These are phyloP conservation scores for Tricharina praecox DNA, from an alignment of 495 filamentous ascomycete species.

Conservation along the genomic window DNA sequence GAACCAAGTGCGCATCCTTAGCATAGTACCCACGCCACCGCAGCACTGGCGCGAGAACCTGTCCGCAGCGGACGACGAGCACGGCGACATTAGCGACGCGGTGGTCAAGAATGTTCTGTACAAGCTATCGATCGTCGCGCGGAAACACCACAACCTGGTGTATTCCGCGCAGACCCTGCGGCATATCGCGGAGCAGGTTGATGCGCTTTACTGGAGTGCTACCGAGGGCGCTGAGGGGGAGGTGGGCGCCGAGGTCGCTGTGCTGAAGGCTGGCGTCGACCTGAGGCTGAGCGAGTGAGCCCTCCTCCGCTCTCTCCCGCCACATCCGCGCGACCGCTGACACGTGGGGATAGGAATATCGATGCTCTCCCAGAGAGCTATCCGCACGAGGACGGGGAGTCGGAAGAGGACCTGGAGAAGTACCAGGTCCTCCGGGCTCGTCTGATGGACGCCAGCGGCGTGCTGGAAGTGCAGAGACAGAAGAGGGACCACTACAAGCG, in stretches of 20 bases:
- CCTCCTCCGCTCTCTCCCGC: background rate
- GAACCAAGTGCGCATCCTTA: constrained; percentile 45
- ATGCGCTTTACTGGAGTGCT: constrained; percentile 49
- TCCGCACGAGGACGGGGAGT: constrained; percentile 8
- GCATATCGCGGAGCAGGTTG: constrained; percentile 70
- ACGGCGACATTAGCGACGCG: constrained; percentile 36
- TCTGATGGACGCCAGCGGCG: constrained; percentile 8
- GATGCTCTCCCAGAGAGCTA: constrained; percentile 19
- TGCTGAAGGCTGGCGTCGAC: constrained; percentile 29
- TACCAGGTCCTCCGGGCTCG: constrained; percentile 23
- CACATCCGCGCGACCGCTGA: background rate
- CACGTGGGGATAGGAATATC: constrained; percentile 15
- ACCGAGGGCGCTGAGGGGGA: constrained; percentile 28
- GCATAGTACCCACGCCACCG: constrained; percentile 38
- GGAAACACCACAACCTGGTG: constrained; percentile 51
- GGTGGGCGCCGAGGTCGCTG: constrained; percentile 31
- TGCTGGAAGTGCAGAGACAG: constrained; percentile 17
- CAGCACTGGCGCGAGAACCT: constrained; percentile 39
- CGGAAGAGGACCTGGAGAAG: constrained; percentile 16
- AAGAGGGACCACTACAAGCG: constrained; percentile 23
- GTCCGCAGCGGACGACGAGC: constrained; percentile 25
- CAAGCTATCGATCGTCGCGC: constrained; percentile 47
- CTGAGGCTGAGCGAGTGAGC: constrained; percentile 18
- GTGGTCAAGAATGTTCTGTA: constrained; percentile 40
- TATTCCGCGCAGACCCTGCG: constrained; percentile 60